These are phyloP conservation scores for Curvularia verruculosa DNA, from an alignment of 2,329 filamentous ascomycete species.

Conservation along the genomic window DNA sequence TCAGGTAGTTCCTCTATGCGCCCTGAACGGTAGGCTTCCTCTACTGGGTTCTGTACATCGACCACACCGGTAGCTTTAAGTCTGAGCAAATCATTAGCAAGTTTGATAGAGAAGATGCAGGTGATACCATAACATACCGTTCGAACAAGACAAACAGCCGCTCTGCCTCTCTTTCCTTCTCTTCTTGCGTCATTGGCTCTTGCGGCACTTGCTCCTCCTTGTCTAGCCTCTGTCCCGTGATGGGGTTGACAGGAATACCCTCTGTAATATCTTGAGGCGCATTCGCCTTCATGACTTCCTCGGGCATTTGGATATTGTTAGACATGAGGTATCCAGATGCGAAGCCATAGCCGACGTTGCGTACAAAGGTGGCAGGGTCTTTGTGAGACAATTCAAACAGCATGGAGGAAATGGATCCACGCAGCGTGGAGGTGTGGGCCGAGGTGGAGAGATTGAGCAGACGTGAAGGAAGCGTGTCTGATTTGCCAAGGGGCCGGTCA, in stretches of 20 bases:
- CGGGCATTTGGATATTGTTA: slow-evolving; percentile 78
- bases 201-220: slow-evolving; percentile 64
- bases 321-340: slow-evolving; percentile 89
- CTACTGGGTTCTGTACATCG: slow-evolving; percentile 78
- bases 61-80: slow-evolving; percentile 77
- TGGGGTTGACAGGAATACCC: slow-evolving; percentile 69
- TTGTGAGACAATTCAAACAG: slow-evolving; percentile 87
- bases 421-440: slow-evolving; percentile 71
- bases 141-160: slow-evolving; percentile 90
- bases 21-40: slow-evolving; percentile 71
- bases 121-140: slow-evolving; percentile 58
- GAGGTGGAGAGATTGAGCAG: slow-evolving; percentile 80
- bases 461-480: slow-evolving; percentile 73
- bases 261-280: slow-evolving; percentile 41
- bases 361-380: slow-evolving; percentile 78
- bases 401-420: slow-evolving; percentile 75
- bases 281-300: slow-evolving; percentile 65
- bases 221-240: slow-evolving; percentile 83
- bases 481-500: slow-evolving; percentile 75
- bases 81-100: slow-evolving; percentile 41
- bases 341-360: slow-evolving; percentile 93
- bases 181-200: slow-evolving; percentile 83
- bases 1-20: slow-evolving; percentile 72
- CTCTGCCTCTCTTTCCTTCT: slow-evolving; percentile 92
- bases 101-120: not conserved